Evolutionary conservation across 257 asterid species (phyloP), one percentile per base, ranked within the genome.

Genomic region (Penstemon barbatus): DNA sequence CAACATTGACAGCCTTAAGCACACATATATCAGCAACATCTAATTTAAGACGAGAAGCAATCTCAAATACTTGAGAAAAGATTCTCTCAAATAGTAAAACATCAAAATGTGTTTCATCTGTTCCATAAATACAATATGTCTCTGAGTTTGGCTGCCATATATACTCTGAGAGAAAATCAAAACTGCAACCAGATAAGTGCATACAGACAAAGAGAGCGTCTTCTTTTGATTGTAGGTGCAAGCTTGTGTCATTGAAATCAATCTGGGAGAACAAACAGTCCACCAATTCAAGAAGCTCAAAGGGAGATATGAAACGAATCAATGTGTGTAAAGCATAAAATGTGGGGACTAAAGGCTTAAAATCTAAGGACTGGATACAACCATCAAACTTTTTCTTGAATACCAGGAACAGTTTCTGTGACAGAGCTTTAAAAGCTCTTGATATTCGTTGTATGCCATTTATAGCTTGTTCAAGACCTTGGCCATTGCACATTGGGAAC

Each of bases 21-120:
- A 90, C 83, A 76, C 95, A 90, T 36, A 63, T 56, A 82, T 88
- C 87, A 60, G 86, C 90, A 78, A 79, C 74, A 58, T 90, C 92
- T 50, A 84, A 86, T 57, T 84, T 82, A 77, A 78, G 65, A 63
- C 40, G 75, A 56, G 68, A 39, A 73, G 83, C 79, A 63, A 85
- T 80, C 77, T 80, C 86, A 49, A 76, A 61, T 64, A 90, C 80
- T 57, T 77, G 84, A 68, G 57, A 71, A 82, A 82, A 72, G 38
- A 82, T 67, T 72, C 61, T 75, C 81, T 85, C 91, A 45, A 87
- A 84, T 50, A 78, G 77, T 59, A 66, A 44, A 76, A 81, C 74
- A 67, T 86, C 84, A 63, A 75, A 73, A 44, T 65, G 60, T 50
- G 74, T 75, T 75, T 74, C 82, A 5, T 71, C 76, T 50, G 65